Conservation (phyloP, 495 filamentous ascomycete genomes). For the Aspergillus wentii region DNA sequence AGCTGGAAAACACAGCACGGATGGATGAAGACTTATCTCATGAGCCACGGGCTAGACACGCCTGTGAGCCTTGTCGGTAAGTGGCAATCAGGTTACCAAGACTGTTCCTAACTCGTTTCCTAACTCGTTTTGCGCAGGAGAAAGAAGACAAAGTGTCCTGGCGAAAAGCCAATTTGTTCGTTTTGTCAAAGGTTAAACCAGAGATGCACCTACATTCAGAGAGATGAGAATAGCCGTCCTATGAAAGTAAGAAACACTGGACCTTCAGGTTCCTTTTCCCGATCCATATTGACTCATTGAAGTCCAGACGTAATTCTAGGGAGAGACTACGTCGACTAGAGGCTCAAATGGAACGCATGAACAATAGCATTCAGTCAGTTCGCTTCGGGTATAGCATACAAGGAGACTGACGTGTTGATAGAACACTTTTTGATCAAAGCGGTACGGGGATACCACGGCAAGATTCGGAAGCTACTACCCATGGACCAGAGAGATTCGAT, state of each 20-base stretch:
- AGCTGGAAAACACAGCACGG: not conserved
- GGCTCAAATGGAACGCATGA: constrained; percentile 2
- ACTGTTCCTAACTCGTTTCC: not conserved
- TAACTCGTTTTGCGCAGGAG: not conserved
- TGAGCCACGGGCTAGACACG: constrained; percentile 1
- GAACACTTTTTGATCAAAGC: not conserved
- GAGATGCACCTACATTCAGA: constrained; percentile 2
- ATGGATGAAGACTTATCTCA: not conserved
- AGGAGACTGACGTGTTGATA: not conserved
- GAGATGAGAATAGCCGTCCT: not conserved
- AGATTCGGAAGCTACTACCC: too few relatives aligned
- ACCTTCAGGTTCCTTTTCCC: too few relatives aligned
- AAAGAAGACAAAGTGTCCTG: constrained; percentile 11
- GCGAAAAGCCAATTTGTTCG: constrained; percentile 6
- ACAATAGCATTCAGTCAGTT: constrained; percentile 3
- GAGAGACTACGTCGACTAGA: constrained; percentile 4
- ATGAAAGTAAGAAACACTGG: too few relatives aligned
- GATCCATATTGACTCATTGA: not conserved
- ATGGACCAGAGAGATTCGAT: too few relatives aligned
- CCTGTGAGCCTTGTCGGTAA: constrained; percentile 8
- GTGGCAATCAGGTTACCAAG: not conserved
- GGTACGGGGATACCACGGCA: too few relatives aligned
- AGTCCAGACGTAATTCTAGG: constrained; percentile 1
- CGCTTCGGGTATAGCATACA: not conserved
- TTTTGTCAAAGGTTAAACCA: constrained; percentile 8